These are phyloP conservation scores for Paecilomyces niveus DNA, from an alignment of 2,329 filamentous ascomycete genomes.

Conservation along the genomic window DNA sequence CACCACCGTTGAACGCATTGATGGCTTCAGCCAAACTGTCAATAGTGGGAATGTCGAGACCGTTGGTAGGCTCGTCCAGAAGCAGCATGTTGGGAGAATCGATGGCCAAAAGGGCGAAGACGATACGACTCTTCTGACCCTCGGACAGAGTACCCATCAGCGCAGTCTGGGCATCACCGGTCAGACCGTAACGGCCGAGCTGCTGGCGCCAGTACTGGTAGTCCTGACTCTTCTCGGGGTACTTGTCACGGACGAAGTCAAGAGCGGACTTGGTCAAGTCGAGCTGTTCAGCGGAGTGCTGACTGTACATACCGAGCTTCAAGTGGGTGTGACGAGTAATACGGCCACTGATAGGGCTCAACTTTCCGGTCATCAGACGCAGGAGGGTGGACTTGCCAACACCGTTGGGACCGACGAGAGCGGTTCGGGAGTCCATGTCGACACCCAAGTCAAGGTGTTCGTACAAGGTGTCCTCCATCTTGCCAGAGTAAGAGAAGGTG, in stretches of 20 bases:
- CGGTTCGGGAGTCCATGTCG: constrained; percentile 98
- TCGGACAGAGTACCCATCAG: constrained; percentile 97
- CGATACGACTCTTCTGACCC: constrained; percentile 95
- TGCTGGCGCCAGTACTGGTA: constrained; percentile 99
- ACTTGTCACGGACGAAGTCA: constrained; percentile 97
- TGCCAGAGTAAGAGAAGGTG: constrained; percentile 94
- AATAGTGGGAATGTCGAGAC: constrained; percentile 97
- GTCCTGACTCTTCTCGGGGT: constrained; percentile 80
- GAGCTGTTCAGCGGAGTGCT: constrained; percentile 97
- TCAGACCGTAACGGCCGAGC: constrained; percentile 88
- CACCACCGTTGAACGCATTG: constrained; percentile 91
- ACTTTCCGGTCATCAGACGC: constrained; percentile 91
- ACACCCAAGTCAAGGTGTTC: constrained; percentile 96
- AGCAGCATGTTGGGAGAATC: constrained; percentile 96
- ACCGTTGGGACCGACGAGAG: constrained; percentile 96
- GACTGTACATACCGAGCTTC: constrained; percentile 96
- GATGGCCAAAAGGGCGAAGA: constrained; percentile 92
- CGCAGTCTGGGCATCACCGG: constrained; percentile 88
- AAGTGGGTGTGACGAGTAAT: constrained; percentile 94
- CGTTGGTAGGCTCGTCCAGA: constrained; percentile 98
- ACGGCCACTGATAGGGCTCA: constrained; percentile 72
- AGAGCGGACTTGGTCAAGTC: constrained; percentile 96
- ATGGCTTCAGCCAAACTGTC: constrained; percentile 96
- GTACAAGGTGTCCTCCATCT: constrained; percentile 85
- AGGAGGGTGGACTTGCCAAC: constrained; percentile 97